These are phyloP conservation scores for Trifolium repens DNA, from an alignment of 306 rosid species.

Conservation along the genomic window DNA sequence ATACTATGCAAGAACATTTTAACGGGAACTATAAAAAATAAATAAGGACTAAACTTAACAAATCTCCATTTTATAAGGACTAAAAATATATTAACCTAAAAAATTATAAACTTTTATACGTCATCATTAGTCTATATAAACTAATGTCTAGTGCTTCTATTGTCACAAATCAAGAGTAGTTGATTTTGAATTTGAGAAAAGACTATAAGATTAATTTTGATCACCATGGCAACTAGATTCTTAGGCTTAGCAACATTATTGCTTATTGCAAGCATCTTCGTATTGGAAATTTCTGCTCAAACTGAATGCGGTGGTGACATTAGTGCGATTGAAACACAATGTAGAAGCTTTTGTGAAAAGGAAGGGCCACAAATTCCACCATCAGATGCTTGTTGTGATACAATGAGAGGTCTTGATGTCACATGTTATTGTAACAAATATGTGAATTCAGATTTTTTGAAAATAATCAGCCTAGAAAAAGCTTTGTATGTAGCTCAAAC, in stretches of 20 bases:
- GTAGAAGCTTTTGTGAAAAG: background rate
- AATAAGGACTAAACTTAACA: too few species aligned
- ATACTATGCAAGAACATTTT: too few species aligned
- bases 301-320: background rate
- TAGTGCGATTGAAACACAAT: background rate
- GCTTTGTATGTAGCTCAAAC: background rate
- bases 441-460: background rate
- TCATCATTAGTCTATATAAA: too few species aligned
- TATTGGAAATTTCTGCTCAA: background rate
- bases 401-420: background rate
- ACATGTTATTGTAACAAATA: background rate
- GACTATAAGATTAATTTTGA: background rate
- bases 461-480: background rate
- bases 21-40: too few species aligned
- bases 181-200: background rate
- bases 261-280: background rate
- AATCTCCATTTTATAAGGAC: too few species aligned
- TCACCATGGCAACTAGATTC: background rate
- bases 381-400: background rate
- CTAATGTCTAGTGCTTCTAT: too few species aligned
- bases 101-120: too few species aligned
- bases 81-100: too few species aligned
- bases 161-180: too few species aligned
- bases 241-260: background rate
- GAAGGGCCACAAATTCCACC: background rate